A percentile compares a stretch with the other conserved stretches of the same genome.
phyloP scores from a whole-genome alignment of 1,284 basidiomycete species.

The Ganoderma leucocontextum region DNA sequence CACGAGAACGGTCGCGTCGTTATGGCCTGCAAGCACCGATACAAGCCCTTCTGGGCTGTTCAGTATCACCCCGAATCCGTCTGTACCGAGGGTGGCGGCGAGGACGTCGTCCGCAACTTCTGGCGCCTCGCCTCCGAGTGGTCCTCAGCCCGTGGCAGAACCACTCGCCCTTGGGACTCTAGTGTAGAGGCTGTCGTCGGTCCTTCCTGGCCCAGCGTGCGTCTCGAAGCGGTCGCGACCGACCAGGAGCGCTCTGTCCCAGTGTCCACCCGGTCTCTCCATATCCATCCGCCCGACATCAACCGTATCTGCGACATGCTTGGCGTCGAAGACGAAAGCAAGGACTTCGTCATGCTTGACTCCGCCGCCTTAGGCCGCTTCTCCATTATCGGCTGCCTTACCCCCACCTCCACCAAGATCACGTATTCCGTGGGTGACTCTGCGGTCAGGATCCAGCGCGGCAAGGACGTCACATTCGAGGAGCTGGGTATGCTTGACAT shows the following conservation, averaged over 20 bases:
- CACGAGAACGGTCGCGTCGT: slow-evolving; percentile 70
- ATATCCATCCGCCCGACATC: slow-evolving; percentile 51
- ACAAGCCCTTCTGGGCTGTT: slow-evolving; percentile 88
- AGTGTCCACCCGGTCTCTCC: slow-evolving; percentile 53
- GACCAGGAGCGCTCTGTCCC: slow-evolving; percentile 21
- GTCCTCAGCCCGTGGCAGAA: slow-evolving; percentile 50
- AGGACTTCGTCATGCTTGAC: slow-evolving; percentile 76
- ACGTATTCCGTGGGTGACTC: slow-evolving; percentile 62
- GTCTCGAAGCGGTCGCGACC: slow-evolving; percentile 32
- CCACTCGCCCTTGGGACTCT: slow-evolving; percentile 50
- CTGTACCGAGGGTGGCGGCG: slow-evolving; percentile 68
- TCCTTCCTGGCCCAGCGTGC: slow-evolving; percentile 62
- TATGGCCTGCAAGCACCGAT: slow-evolving; percentile 75
- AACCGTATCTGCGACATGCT: slow-evolving; percentile 65
- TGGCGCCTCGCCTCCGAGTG: slow-evolving; percentile 71
- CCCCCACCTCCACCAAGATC: slow-evolving; percentile 60
- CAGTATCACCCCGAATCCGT: slow-evolving; percentile 96
- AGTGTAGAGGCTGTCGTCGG: slow-evolving; percentile 50
- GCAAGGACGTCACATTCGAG: slow-evolving; percentile 30
- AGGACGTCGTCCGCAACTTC: slow-evolving; percentile 74
- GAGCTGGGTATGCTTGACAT: slow-evolving; percentile 56
- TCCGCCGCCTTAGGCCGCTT: slow-evolving; percentile 79
- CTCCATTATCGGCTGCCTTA: slow-evolving; percentile 71
- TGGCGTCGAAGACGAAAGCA: slow-evolving; percentile 62
- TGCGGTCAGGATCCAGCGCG: slow-evolving; percentile 50